Evolutionary conservation across 108 stramenopile genomes (phyloP), one percentile per base, ranked within the genome.

Genomic region (Mediolabrus comicus): DNA sequence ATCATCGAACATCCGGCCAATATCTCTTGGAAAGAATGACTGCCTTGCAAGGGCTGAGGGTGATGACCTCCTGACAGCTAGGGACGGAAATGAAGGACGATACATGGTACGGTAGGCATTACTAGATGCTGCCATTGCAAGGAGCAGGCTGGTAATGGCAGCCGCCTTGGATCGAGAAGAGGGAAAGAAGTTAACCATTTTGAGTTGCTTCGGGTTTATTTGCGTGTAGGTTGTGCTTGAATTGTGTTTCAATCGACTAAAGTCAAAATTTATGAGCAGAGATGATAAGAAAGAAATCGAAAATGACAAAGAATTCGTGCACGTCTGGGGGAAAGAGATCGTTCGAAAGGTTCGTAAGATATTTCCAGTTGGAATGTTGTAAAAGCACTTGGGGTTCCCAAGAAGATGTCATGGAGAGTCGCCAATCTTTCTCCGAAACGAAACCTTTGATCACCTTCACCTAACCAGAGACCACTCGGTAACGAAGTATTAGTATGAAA

Each of bases 1-100:
- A 30, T 70, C 76, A 25, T 60, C 66, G 66, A 75, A 67, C 30
- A 75, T 41, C 11, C 65, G 49, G 16, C 26, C 36, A 19, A 62
- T 22, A 46, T 68, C 63, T 25, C 22, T 49, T 5, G 46, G 46
- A 49, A 49, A 49, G 46, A 22, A 49, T 17, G 46, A 22, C 46
- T 49, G 46, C 46, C 46, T 49, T 6, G 22, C 22, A 49, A 49
- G 46, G 19, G 22, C 5, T 9, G 22, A 49, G 46, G 46, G 19
- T 9, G 46, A 49, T 49, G 22, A 0, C 46, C 46, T 49, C 19
- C 22, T 49, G 4, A 49, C 7, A 9, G 46, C 46, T 49, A 13
- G 46, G 0, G 19, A 22, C 22, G 46, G 46, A 49, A 49, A 49
- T 3, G 46, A 13, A 24, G 46, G 46, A 0, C 46, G 46, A 49